Evolutionary conservation across 1,139 yeast species (phyloP), one percentile per base, ranked within the genome.

Genomic region (Pichia sorboxylosa): DNA sequence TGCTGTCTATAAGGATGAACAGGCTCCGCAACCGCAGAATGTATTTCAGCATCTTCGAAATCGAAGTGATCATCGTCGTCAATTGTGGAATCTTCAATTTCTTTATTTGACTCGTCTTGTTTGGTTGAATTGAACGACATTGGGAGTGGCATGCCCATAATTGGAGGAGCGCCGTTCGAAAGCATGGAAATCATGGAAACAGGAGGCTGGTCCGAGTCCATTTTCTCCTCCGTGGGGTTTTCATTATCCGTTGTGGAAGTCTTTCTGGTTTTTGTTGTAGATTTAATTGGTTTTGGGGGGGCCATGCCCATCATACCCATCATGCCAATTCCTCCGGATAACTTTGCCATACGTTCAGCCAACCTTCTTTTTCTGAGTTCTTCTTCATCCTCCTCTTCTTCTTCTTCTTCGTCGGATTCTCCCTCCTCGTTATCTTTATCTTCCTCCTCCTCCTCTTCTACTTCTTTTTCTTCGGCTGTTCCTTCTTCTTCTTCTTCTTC

Each of bases 331-430:
- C 94, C 95, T 13, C 87, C 87, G 0, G 97, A 82, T 17, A 92
- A 69, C 47, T 80, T 84, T 14, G 99, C 98, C 96, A 90, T 90
- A 44, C 97, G 72, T 45, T 83, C 95, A 22, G 94, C 78, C 36
- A 90, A 64, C 13, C 77, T 84, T 37, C 80, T 69, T 48, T 93
- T 71, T 40, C 79, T 73, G 13, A 78, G 64, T 44, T 84, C 95
- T 51, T 85, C 97, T 30, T 76, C 72, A 20, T 63, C 69, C 10
- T 59, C 67, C 1, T 57, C 66, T 1, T 61, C 69, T 3, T 64
- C 69, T 4, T 59, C 57, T 0, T 45, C 57, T 1, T 52, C 56
- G 1, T 48, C 58, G 1, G 43, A 51, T 5, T 46, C 51, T 1
- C 50, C 57, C 11, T 52, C 58, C 4, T 47, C 51, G 9, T 47